Evolutionary conservation across 805 yeast species (phyloP), one percentile per base, ranked within the genome.

Genomic region (Candida lessepsii): DNA sequence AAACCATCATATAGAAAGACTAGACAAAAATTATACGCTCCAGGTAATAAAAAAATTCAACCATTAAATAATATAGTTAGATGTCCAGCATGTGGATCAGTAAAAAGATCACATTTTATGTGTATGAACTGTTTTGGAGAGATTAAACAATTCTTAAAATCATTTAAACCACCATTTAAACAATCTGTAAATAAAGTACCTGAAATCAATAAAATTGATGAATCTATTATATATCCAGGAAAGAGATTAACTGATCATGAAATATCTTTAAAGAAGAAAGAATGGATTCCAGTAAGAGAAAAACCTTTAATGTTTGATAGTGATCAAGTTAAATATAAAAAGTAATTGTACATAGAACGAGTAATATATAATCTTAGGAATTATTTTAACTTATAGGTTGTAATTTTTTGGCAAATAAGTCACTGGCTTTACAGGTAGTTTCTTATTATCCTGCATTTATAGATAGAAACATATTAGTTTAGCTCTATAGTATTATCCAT

Each of bases 21-120:
- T 56, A 81, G 97, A 63, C 83, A 78, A 58, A 80, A 90, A 66
- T 79, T 84, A 51, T 78, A 86, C 49, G 89, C 88, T 6, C 87
- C 91, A 3, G 95, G 86, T 9, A 75, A 79, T 42, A 91, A 88
- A 60, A 93, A 89, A 52, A 69, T 86, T 50, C 80, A 86, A 59
- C 81, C 82, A 37, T 72, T 86, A 48, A 76, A 81, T 41, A 83
- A 86, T 57, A 70, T 93, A 54, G 87, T 84, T 47, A 78, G 95
- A 60, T 91, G 99, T 60, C 97, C 98, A 2, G 83, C 96, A 0
- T 91, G 99, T 67, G 99, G 99, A 31, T 83, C 86, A 47, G 83
- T 79, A 52, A 93, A 91, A 66, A 76, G 96, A 56, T 80, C 93
- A 1, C 96, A 93, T 62, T 81, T 89, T 42, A 71, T 91, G 53